These are phyloP conservation scores for Trichosporon inkin DNA, from an alignment of 1,284 basidiomycete genomes.

Conservation along the genomic window DNA sequence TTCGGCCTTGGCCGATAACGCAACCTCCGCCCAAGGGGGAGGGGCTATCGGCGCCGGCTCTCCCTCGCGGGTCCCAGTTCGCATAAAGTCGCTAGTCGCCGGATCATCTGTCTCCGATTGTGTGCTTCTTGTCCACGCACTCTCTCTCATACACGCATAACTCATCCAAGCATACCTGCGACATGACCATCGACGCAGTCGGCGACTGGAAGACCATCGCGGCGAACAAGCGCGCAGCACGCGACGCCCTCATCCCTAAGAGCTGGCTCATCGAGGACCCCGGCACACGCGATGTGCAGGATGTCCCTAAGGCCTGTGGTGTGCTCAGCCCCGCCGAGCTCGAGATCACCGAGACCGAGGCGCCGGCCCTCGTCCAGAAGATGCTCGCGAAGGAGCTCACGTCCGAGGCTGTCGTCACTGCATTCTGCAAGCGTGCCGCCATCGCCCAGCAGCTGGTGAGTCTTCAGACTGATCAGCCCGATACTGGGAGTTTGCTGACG, in stretches of 20 bases:
- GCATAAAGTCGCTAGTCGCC: background rate
- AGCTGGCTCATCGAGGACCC: constrained; percentile 57
- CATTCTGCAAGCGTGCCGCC: constrained; percentile 72
- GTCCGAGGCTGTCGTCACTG: constrained; percentile 35
- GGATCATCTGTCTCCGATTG: background rate
- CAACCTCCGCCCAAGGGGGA: too few species aligned
- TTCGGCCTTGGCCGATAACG: background rate
- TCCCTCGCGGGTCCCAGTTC: too few species aligned
- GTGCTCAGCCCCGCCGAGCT: constrained; percentile 61
- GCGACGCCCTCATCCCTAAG: constrained; percentile 58
- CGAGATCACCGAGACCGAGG: constrained; percentile 59
- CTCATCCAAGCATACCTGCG: background rate
- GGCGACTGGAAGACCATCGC: constrained; percentile 56
- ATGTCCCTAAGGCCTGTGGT: constrained; percentile 59
- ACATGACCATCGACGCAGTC: constrained; percentile 13
- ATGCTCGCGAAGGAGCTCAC: constrained; percentile 29
- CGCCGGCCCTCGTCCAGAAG: constrained; percentile 29
- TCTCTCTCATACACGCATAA: background rate
- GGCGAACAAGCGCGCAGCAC: constrained; percentile 56
- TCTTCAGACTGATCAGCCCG: constrained; percentile 14
- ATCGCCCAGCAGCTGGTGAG: constrained; percentile 75
- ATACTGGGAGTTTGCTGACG: background rate
- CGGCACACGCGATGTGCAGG: constrained; percentile 49
- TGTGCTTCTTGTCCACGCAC: background rate
- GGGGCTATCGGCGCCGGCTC: too few species aligned